Evolutionary conservation across 2,329 filamentous ascomycete species (phyloP), one percentile per base, ranked within the genome.

Genomic region (Exophiala calicioides): DNA sequence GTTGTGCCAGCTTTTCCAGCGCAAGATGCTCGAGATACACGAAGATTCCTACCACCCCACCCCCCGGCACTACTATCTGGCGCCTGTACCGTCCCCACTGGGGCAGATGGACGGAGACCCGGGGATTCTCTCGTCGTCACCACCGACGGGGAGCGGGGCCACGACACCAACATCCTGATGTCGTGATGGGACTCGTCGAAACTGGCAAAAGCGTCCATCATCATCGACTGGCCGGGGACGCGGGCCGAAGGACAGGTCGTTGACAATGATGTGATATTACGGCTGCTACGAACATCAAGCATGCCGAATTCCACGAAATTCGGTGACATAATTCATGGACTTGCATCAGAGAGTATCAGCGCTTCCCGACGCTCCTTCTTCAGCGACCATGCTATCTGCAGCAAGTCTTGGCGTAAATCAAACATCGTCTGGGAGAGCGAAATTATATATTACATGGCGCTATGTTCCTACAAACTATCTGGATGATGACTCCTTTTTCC

Each of bases 1-100:
- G n/a, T 36, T 48, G 13, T 39, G 49, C 29, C 39, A 52, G 29
- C 6, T 52, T 8, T 35, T 52, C 18, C 44, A 48, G 32, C 44
- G 44, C 15, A 44, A 45, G 13, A 34, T 48, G 20, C 40, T 41
- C 18, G 36, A 34, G 6, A 26, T 52, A 20, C 44, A 52, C 34
- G 40, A 43, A 15, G 8, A 37, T 4, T 42, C 34, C 26, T 30
- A 42, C 30, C 44, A 47, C 15, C 40, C 44, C 21, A 52, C 33
- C 10, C 29, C 30, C 32, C 49, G 47, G 18, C 31, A 38, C 15
- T 47, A 44, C 33, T 47, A 44, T 23, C 39, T 52, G 18, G 49
- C 38, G 4, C 44, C 44, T 12, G 29, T 52, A 26, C 44, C 47
- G 3, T 33, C 33, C 12, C 49, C 47, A 12, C 12, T 51, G 15